Evolutionary conservation across 441 rosid species (phyloP).

Genomic region (Geranium incanum): DNA sequence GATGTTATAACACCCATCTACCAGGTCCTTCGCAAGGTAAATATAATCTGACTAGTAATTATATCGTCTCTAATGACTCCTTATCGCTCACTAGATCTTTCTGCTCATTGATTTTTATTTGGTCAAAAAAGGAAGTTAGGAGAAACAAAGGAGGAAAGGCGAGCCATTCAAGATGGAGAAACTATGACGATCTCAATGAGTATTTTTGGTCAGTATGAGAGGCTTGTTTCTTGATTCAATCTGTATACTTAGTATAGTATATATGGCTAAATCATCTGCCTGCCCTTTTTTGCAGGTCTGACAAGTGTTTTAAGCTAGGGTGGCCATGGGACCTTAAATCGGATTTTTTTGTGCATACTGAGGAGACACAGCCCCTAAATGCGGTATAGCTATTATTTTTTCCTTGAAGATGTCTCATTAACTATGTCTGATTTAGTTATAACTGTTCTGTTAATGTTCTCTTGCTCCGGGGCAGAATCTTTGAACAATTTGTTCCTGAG

Average conservation of each 20-base stretch:
- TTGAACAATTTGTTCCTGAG: background rate
- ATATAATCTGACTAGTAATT: conserved; percentile 14
- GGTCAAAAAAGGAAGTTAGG: conserved; percentile 59
- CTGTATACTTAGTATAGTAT: conserved; percentile 3
- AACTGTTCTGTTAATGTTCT: background rate
- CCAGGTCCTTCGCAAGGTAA: conserved; percentile 66
- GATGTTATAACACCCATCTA: conserved; percentile 75
- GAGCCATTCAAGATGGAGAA: conserved; percentile 98
- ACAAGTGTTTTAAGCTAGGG: conserved; percentile 52
- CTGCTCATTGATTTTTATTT: conserved; percentile 23
- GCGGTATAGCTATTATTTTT: conserved; percentile 32
- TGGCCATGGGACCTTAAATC: conserved; percentile 71
- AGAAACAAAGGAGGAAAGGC: conserved; percentile 76
- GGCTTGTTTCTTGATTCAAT: conserved; percentile 11
- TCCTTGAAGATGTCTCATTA: background rate
- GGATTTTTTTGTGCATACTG: conserved; percentile 67
- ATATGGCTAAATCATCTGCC: conserved; percentile 16
- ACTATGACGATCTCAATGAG: conserved; percentile 95
- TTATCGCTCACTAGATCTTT: conserved; percentile 13
- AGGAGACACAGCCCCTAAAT: conserved; percentile 28
- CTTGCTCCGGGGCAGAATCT: background rate
- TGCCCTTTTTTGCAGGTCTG: conserved; percentile 48
- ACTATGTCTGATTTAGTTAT: background rate
- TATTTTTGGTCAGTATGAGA: conserved; percentile 71
- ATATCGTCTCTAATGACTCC: conserved; percentile 4